Evolutionary conservation across 2,329 filamentous ascomycete species (phyloP).

Genomic region (Paraphoma chrysanthemicola): DNA sequence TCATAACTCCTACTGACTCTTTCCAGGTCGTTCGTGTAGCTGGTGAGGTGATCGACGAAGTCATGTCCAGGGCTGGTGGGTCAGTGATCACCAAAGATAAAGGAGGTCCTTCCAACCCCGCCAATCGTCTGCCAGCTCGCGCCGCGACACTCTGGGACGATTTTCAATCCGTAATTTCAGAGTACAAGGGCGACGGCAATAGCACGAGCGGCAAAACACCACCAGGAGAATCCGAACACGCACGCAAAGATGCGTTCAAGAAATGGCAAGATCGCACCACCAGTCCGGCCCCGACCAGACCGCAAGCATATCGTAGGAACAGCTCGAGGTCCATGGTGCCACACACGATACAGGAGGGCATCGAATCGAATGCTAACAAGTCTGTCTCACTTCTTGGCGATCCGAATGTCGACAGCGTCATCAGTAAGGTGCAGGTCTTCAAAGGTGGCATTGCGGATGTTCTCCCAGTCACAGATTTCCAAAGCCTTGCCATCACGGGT

Average conservation of each 20-base stretch:
- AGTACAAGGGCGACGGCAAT: conserved; percentile 25
- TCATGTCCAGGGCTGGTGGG: conserved; percentile 40
- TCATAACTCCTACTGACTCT: conserved; percentile 9
- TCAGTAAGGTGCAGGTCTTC: conserved; percentile 45
- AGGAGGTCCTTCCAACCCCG: conserved; percentile 22
- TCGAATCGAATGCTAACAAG: conserved; percentile 21
- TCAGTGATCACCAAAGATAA: conserved; percentile 19
- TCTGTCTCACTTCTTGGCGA: conserved; percentile 41
- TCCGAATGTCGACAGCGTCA: conserved; percentile 43
- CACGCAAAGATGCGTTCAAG: conserved; percentile 27
- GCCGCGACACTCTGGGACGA: conserved; percentile 35
- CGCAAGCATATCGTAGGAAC: conserved; percentile 15
- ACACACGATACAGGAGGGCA: conserved; percentile 36
- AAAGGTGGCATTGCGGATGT: conserved; percentile 44
- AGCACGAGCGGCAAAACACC: conserved; percentile 11
- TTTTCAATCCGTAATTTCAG: conserved; percentile 39
- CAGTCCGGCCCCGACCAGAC: conserved; percentile 7
- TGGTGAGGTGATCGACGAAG: conserved; percentile 44
- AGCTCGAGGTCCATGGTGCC: conserved; percentile 26
- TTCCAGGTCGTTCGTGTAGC: conserved; percentile 40
- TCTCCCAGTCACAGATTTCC: conserved; percentile 43
- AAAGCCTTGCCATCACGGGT: conserved; percentile 42
- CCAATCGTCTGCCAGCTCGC: conserved; percentile 20
- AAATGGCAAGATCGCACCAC: conserved; percentile 34
- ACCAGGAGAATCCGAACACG: conserved; percentile 14